These are phyloP conservation scores for Stephania yunnanensis DNA, from an alignment of 164 flowering plant genomes.

Conservation along the genomic window DNA sequence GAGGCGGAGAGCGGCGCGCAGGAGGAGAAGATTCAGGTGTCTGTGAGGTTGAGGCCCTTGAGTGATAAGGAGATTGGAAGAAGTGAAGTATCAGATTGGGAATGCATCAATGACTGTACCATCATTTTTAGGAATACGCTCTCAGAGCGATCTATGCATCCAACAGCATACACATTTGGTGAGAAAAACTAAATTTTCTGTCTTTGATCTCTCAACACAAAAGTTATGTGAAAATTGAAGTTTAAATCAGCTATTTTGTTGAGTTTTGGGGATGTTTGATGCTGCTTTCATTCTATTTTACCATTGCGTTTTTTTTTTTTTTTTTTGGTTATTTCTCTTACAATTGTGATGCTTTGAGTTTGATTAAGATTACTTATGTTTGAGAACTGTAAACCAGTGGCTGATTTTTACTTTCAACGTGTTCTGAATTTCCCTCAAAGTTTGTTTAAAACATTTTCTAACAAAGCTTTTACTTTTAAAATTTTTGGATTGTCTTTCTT, in stretches of 20 bases:
- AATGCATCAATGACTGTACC: slow-evolving; percentile 87
- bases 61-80: slow-evolving; percentile 68
- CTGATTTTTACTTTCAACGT: not conserved
- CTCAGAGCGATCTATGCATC: slow-evolving; percentile 76
- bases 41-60: slow-evolving; percentile 94
- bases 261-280: too few species aligned
- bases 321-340: too few species aligned
- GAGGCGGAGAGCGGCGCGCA: slow-evolving; percentile 30
- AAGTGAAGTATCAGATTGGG: slow-evolving; percentile 94
- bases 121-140: slow-evolving; percentile 82
- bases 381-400: not conserved
- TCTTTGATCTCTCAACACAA: too few species aligned
- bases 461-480: not conserved
- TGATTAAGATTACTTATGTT: not conserved
- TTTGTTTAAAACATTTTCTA: not conserved
- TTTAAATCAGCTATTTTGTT: too few species aligned
- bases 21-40: slow-evolving; percentile 83
- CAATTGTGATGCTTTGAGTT: not conserved
- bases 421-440: not conserved
- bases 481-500: not conserved
- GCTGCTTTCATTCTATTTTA: too few species aligned
- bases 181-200: slow-evolving; percentile 10
- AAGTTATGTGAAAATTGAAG: too few species aligned
- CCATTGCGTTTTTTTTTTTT: too few species aligned
- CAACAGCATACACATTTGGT: slow-evolving; percentile 88